Conservation (phyloP, 1,139 yeast species). For the Suhomyces guaymorum region DNA sequence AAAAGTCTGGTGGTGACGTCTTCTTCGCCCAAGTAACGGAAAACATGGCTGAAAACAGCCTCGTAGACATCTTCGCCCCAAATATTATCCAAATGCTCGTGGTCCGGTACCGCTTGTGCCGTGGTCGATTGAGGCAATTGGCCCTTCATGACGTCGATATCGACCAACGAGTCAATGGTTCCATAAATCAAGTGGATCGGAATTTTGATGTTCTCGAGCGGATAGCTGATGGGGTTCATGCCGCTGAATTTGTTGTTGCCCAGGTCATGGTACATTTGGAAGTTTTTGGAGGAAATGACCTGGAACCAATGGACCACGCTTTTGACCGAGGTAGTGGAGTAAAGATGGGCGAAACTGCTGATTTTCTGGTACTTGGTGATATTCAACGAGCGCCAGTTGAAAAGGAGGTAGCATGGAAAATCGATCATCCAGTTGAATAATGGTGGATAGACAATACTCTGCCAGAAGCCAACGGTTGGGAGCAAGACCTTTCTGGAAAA, state of each 20-base stretch:
- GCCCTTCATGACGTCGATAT: conserved; percentile 67
- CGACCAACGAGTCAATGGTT: conserved; percentile 76
- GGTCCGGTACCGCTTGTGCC: conserved; percentile 52
- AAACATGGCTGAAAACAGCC: conserved; percentile 53
- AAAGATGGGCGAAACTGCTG: conserved; percentile 77
- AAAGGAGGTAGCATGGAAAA: conserved; percentile 60
- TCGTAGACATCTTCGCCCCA: conserved; percentile 78
- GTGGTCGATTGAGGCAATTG: conserved; percentile 51
- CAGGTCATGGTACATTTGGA: conserved; percentile 83
- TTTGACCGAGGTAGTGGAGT: conserved; percentile 89
- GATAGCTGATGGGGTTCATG: conserved; percentile 41
- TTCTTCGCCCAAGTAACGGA: conserved; percentile 35
- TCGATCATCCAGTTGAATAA: conserved; percentile 76
- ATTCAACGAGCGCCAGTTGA: conserved; percentile 76
- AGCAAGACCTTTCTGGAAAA: conserved; percentile 75
- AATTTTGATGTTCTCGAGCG: conserved; percentile 56
- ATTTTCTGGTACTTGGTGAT: conserved; percentile 72
- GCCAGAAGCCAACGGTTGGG: conserved; percentile 84
- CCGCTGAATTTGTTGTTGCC: conserved; percentile 38
- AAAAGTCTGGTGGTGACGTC: conserved; percentile 12
- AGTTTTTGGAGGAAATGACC: conserved; percentile 73
- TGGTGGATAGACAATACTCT: conserved; percentile 78
- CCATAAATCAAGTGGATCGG: conserved; percentile 84
- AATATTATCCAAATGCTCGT: conserved; percentile 85
- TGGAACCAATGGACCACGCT: conserved; percentile 97